Base-by-base conservation (phyloP, 2,329 filamentous ascomycete genomes). In the Cercospora citrullina region DNA sequence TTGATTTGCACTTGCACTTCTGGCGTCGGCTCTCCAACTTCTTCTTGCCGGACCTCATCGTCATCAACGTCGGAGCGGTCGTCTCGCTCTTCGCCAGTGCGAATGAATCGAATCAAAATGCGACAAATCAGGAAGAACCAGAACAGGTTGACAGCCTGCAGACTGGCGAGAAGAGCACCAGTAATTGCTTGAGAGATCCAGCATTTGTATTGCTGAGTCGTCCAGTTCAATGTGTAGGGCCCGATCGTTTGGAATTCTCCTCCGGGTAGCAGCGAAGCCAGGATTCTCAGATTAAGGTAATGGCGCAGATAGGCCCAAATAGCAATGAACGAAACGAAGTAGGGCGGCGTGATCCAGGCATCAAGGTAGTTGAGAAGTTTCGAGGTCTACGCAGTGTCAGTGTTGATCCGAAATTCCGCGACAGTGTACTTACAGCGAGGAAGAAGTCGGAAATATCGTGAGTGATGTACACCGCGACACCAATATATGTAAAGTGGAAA, bases 401-500 rank as follows among this genome's bases (percentile, higher is more conserved):
- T 61, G 23, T 21, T 39, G 23, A 21, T 18, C 23, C 18, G 16
- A 12, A 8, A 6, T n/a, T 18, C 4, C n/a, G 31, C 5, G 14
- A 16, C 16, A 51, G 36, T 2, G 2, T n/a, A 79, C 90, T 81
- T 87, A 94, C 91, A 42, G 94, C 94, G 55, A 97, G 86, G 87
- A 97, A 97, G 82, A 97, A 97, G 80, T 97, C 94, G 68, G 90
- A 93, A 70, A 97, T 91, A 77, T 98, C 94, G 80, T 96, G 93
- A 9, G 94, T 97, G 70, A 95, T 93, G 80, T 97, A 98, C 36
- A 98, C 93, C 21, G 93, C 92, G 65, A 97, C 82, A 28, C 94
- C 94, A 79, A 98, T 96, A 81, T 97, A 94, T 21, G 93, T 96
- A 80, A 97, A 98, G 81, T 98, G 94, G 84, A 97, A 98, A 69